Base-by-base conservation (phyloP, 768 basidiomycete genomes). In the Serendipita indica region DNA sequence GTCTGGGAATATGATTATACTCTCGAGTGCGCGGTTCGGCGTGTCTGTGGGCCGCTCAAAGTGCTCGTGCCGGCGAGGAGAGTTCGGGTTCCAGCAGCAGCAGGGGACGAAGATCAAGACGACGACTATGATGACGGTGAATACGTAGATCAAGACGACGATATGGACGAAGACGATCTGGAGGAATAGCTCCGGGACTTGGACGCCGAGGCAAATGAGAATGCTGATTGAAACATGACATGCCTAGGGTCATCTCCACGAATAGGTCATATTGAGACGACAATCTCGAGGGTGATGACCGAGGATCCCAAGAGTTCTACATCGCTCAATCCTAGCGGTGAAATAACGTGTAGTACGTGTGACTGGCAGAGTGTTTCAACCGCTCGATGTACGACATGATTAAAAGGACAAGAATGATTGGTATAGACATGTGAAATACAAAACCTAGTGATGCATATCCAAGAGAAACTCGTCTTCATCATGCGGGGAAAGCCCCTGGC, bases 401-500 rank as follows among this genome's bases (percentile, higher is more conserved):
- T n/a, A n/a, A n/a, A n/a, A n/a, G n/a, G n/a, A n/a, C n/a, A n/a
- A n/a, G n/a, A n/a, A n/a, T n/a, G n/a, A n/a, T n/a, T n/a, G n/a
- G n/a, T n/a, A n/a, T n/a, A n/a, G n/a, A n/a, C n/a, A n/a, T n/a
- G n/a, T n/a, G n/a, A n/a, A n/a, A n/a, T n/a, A n/a, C n/a, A n/a
- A n/a, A n/a, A n/a, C n/a, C n/a, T n/a, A n/a, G n/a, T n/a, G n/a
- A n/a, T n/a, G n/a, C n/a, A 6, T 43, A 43, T 43, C 5, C 7
- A 43, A n/a, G 5, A 7, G 41, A n/a, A 25, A 18, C 5, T 43
- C n/a, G 18, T 6, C 41, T 5, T 25, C 7, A 5, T 43, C 41
- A 43, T 18, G 41, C 41, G 18, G 49, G 49, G 34, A 63, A 63
- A 2, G 63, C 61, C 20, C 64, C 67, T 32, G 65, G 66, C 20